Conservation (phyloP, 2,329 filamentous ascomycete species). For the Fusarium sp. region DNA sequence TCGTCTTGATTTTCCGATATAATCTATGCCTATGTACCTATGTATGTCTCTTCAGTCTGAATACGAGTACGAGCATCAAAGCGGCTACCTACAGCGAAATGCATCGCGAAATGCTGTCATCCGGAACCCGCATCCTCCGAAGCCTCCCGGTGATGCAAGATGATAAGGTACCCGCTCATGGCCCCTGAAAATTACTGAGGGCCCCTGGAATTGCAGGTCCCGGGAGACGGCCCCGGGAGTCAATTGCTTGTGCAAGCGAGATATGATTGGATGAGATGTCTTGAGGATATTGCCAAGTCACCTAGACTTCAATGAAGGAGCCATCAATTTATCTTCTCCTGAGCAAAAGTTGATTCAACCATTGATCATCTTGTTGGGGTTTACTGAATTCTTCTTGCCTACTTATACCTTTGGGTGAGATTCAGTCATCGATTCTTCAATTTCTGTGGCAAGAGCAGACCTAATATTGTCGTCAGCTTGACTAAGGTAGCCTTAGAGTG, state of each 20-base stretch:
- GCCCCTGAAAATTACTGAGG: slow-evolving; percentile 20
- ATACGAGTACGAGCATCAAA: slow-evolving; percentile 25
- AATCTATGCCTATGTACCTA: too few relatives aligned
- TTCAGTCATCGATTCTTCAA: neutral
- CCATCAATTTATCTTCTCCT: slow-evolving; percentile 31
- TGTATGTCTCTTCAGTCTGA: neutral
- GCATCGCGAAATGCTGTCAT: slow-evolving; percentile 17
- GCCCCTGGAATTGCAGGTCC: slow-evolving; percentile 28
- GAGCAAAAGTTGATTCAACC: slow-evolving; percentile 11
- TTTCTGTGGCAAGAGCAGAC: neutral
- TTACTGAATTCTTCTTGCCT: neutral
- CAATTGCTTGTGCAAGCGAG: neutral
- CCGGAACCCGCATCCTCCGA: slow-evolving; percentile 9
- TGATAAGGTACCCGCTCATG: slow-evolving; percentile 11
- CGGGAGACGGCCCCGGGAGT: slow-evolving; percentile 21
- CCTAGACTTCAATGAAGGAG: slow-evolving; percentile 11
- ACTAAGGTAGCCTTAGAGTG: slow-evolving; percentile 20
- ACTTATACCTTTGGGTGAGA: too few relatives aligned
- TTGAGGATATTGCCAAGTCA: slow-evolving; percentile 33
- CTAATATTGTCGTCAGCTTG: slow-evolving; percentile 12
- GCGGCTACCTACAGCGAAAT: slow-evolving; percentile 3
- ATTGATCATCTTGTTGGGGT: neutral
- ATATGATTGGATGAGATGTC: slow-evolving; percentile 21
- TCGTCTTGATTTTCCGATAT: too few relatives aligned
- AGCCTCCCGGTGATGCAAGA: neutral